A percentile compares a stretch with the other conserved stretches of the same genome.
phyloP scores from a whole-genome alignment of 2,329 filamentous ascomycete genomes.

The Fusarium sp. region DNA sequence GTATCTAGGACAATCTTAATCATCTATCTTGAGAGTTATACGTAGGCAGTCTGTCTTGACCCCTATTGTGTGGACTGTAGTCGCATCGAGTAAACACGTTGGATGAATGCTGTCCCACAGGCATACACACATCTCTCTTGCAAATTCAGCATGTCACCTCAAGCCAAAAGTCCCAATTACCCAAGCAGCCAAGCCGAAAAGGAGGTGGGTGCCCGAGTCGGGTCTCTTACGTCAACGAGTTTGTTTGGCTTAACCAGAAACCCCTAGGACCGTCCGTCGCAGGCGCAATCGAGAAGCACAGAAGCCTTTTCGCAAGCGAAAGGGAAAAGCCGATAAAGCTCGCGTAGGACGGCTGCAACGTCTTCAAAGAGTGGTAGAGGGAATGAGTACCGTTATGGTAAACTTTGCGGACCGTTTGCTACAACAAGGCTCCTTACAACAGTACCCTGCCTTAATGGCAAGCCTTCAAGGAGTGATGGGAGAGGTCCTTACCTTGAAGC shows the following conservation, averaged over 20 bases:
- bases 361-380: constrained; percentile 8
- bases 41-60: no score
- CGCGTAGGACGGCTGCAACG: constrained; percentile 3
- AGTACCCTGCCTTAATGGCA: background rate
- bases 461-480: background rate
- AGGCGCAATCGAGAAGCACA: constrained; percentile 8
- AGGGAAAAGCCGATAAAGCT: background rate
- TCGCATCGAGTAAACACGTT: no score
- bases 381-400: constrained; percentile 4
- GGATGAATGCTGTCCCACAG: no score
- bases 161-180: background rate
- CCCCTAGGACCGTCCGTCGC: constrained; percentile 6
- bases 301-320: constrained; percentile 8
- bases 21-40: no score
- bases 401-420: background rate
- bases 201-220: background rate
- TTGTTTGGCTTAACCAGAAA: background rate
- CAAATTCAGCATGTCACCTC: background rate
- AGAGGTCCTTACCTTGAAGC: background rate
- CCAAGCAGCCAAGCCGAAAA: background rate
- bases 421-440: background rate
- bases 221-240: background rate
- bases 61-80: no score
- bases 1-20: no score
- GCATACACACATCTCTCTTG: background rate